Conservation (phyloP, 371 early-diverging fungal genomes). For the Apophysomyces ossiformis region DNA sequence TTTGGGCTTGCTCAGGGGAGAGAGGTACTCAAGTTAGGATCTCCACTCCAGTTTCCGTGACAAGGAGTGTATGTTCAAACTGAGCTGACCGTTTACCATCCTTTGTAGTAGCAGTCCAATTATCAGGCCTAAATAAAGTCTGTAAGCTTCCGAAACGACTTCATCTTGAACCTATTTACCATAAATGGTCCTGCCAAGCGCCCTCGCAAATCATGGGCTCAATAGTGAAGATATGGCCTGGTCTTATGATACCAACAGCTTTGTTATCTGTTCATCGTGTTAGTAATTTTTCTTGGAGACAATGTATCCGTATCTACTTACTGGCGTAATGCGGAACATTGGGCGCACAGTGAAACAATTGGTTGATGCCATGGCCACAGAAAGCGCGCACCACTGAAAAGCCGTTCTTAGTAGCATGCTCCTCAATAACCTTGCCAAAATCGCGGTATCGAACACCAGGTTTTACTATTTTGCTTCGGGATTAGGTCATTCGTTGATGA, state of each 20-base stretch:
- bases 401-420: slow-evolving; percentile 79
- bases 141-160: background rate
- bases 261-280: slow-evolving; percentile 68
- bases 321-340: slow-evolving; percentile 92
- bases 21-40: slow-evolving; percentile 68
- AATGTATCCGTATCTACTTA: slow-evolving; percentile 28
- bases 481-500: too few relatives aligned
- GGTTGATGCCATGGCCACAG: slow-evolving; percentile 93
- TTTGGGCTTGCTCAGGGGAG: too few relatives aligned
- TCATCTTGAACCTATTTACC: slow-evolving; percentile 28
- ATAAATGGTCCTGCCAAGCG: slow-evolving; percentile 43
- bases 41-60: slow-evolving; percentile 93
- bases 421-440: slow-evolving; percentile 88
- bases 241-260: slow-evolving; percentile 91
- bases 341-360: slow-evolving; percentile 87
- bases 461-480: slow-evolving; percentile 58
- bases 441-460: slow-evolving; percentile 93
- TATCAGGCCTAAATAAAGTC: slow-evolving; percentile 72
- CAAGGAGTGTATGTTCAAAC: slow-evolving; percentile 97
- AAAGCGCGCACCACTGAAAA: slow-evolving; percentile 93
- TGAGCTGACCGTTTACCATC: slow-evolving; percentile 97
- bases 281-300: background rate
- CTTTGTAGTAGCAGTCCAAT: slow-evolving; percentile 89
- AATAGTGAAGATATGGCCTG: slow-evolving; percentile 96
- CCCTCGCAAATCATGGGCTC: slow-evolving; percentile 98